Percentiles rank a stretch among this genome's conserved stretches.
Conservation (phyloP, 306 rosid genomes). For the Trifolium dubium region DNA sequence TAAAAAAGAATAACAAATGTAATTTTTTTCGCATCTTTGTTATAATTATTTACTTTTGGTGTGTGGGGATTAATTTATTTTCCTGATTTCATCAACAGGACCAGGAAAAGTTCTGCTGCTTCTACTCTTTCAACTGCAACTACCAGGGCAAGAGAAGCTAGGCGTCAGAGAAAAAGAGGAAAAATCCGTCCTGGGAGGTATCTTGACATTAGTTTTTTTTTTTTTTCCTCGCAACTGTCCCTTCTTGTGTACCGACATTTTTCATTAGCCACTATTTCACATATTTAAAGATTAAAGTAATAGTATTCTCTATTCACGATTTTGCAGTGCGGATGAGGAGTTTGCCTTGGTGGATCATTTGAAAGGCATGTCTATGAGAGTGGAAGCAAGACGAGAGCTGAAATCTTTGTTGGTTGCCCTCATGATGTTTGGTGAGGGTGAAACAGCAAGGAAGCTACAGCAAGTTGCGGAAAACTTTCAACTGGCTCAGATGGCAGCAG, state of each 20-base stretch:
- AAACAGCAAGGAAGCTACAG: slow-evolving; percentile 83
- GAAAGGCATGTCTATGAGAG: slow-evolving; percentile 81
- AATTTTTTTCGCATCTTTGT: neutral
- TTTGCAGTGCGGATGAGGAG: slow-evolving; percentile 88
- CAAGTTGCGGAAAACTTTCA: slow-evolving; percentile 79
- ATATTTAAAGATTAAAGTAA: slow-evolving; percentile 15
- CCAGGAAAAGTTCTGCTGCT: slow-evolving; percentile 69
- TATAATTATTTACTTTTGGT: slow-evolving; percentile 21
- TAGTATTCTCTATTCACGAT: slow-evolving; percentile 29
- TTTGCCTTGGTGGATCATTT: slow-evolving; percentile 85
- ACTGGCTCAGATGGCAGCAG: slow-evolving; percentile 80
- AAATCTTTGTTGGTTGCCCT: slow-evolving; percentile 78
- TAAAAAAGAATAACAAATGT: neutral
- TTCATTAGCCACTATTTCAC: slow-evolving; percentile 12
- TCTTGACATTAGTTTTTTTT: slow-evolving; percentile 17
- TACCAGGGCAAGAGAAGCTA: slow-evolving; percentile 80
- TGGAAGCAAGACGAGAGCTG: slow-evolving; percentile 68
- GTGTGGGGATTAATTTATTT: slow-evolving; percentile 30
- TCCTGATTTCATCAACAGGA: slow-evolving; percentile 59
- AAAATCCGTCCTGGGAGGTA: slow-evolving; percentile 99
- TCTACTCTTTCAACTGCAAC: slow-evolving; percentile 68
- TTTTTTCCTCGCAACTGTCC: neutral
- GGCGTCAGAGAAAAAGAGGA: slow-evolving; percentile 92
- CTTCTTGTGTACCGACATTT: slow-evolving; percentile 16
- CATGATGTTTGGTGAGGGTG: slow-evolving; percentile 80